Base-by-base conservation (phyloP, 352 stramenopile genomes). In the Phytophthora hibernalis region DNA sequence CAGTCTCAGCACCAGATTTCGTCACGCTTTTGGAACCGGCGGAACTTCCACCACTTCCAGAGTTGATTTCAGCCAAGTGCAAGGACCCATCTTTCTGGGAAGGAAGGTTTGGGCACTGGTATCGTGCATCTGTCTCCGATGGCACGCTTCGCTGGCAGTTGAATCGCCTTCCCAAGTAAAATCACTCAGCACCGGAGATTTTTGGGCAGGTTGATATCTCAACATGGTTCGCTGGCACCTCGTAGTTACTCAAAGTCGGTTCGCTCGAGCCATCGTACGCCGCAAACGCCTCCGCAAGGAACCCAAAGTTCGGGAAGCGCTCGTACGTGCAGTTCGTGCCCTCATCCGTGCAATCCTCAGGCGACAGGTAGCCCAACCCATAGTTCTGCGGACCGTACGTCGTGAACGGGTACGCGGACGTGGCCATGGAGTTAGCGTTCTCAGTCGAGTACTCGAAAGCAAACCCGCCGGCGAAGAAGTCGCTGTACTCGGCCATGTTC, bases 381-480 rank as follows among this genome's bases (percentile, higher is more conserved):
- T 95, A 95, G 58, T 95, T 92, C 58, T 90, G 73, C 9, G 76
- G 69, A 0, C 82, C 85, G 43, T 77, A 90, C 30, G 64, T 75
- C 28, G 54, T 85, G 71, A 93, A 95, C 43, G 86, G 86, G 65
- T 84, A 95, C 40, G 76, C 21, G 2, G 70, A 81, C 15, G 67
- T 79, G 35, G 71, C 59, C 68, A 79, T 81, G 35, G 78, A 87
- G 72, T 93, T 93, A 62, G 80, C 77, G 47, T 85, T 84, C 64
- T 95, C 87, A 16, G 84, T 93, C 38, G 82, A 85, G 72, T 91
- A 95, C 72, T 93, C 85, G 63, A 93, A 95, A 9, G 58, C 85
- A 28, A 93, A 79, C 18, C 85, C 87, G 15, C 87, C 87, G 20
- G 72, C 71, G 40, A 93, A 90, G 42, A 82, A 73, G 44, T 92